Base-by-base conservation (phyloP, 2,329 filamentous ascomycete species). In the Aspergillus sp. region DNA sequence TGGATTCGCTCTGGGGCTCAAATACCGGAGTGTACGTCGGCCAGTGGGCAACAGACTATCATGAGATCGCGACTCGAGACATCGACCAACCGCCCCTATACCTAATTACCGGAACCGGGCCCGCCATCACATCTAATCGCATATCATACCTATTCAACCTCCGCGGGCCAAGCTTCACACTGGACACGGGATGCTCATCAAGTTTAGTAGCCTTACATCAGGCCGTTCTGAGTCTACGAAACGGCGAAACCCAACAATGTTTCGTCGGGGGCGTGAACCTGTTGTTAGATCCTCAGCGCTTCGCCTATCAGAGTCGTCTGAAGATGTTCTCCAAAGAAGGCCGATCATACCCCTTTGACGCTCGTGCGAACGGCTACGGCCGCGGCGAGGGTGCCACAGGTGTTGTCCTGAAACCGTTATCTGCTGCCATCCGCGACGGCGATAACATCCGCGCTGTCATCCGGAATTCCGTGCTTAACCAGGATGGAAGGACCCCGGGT, bases 401-500 rank as follows among this genome's bases (percentile, higher is more conserved):
- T 45, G 47, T 60, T 2, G 47, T 60, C 5, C 38, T 60, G 5
- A 60, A 60, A 19, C 52, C 58, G 3, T n/a, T 60, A 3, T 56
- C 46, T 25, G 53, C 52, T 17, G 58, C 69, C 30, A 57, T 70
- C 79, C 80, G 38, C 62, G 68, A 3, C 52, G 23, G 65, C 62
- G 52, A 67, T 46, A 64, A 63, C 13, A 71, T 73, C 51, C 68
- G 71, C 8, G 69, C 70, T 64, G 34, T 62, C 9, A 62, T 64
- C 46, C 54, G 63, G 7, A 56, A 28, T 2, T 53, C 51, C 5
- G 59, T 30, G 5, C n/a, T 54, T 1, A 76, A 74, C 51, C 67
- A 71, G 19, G 72, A 75, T 62, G 73, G 73, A 54, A 63, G 64
- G 2, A 79, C 74, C 0, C 61, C 67, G 4, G 78, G 79, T 7